Base-by-base conservation (phyloP, 106 monocot species). In the Hemerocallis citrina region DNA sequence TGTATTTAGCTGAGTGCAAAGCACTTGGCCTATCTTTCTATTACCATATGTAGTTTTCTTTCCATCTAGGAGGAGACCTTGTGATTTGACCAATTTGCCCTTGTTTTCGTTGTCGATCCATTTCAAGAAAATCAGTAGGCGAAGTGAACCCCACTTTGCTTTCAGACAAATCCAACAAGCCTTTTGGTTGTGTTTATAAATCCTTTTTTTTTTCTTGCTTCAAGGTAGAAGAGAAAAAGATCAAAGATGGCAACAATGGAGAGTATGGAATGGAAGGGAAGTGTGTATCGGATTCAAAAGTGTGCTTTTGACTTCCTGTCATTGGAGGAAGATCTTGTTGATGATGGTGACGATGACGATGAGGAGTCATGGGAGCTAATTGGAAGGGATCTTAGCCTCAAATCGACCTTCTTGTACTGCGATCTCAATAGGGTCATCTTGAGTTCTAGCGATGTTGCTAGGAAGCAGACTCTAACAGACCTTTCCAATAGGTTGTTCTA, bases 351-450 rank as follows among this genome's bases (percentile, higher is more conserved):
- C n/a, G n/a, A n/a, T n/a, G n/a, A n/a, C n/a, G n/a, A 79, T 34
- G 73, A 77, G 42, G 77, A 74, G 1, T 52, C 58, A 4, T 82
- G 77, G 81, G 78, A 82, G 61, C 66, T 86, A 3, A 57, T 82
- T n/a, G 67, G 59, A 7, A 78, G 69, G 23, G 84, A 86, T 30
- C 74, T 92, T 7, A 41, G 67, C 34, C 77, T 87, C 30, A 87
- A 78, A 65, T 75, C 86, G 11, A 75, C 80, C n/a, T 92, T 87
- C 65, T 42, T 92, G 59, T 92, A 78, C 44, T 78, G 64, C 47
- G 92, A 92, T 73, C 80, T 92, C 76, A 78, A 65, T 48, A 65
- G 56, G 34, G 67, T 86, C 41, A 86, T 92, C 66, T 65, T 66
- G 5, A 52, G 12, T 36, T 49, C 77, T 10, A 5, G 19, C 16